Evolutionary conservation across 352 stramenopile genomes (phyloP).

Genomic region (Blastocystis sp.): DNA sequence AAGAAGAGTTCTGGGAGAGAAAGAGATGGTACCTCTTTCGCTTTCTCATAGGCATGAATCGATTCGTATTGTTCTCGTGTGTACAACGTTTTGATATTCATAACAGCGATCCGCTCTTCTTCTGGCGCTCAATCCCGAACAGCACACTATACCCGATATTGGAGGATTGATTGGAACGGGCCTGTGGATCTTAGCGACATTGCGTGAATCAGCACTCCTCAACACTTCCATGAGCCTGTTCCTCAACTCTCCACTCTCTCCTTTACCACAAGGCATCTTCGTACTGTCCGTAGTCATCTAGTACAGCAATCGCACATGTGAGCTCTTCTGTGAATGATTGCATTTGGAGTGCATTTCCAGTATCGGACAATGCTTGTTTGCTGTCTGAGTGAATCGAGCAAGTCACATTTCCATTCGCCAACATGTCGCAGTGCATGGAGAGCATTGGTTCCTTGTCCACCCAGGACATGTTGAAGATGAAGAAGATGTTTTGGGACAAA

Average conservation of each 20-base stretch:
- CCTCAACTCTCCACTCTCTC: neutral
- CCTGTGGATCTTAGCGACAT: neutral
- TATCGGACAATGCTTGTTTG: neutral
- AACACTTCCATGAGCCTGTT: slow-evolving; percentile 46
- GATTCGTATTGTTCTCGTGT: neutral
- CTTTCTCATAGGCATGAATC: neutral
- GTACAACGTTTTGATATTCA: neutral
- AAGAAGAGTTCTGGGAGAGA: neutral
- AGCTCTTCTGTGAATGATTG: slow-evolving; percentile 42
- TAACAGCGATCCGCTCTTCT: neutral
- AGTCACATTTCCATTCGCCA: slow-evolving; percentile 6
- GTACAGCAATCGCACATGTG: neutral
- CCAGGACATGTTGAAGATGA: neutral
- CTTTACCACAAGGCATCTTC: slow-evolving; percentile 43
- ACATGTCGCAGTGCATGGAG: slow-evolving; percentile 45
- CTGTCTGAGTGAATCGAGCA: neutral
- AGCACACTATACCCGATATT: neutral
- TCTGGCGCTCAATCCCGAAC: neutral
- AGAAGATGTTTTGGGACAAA: slow-evolving; percentile 52
- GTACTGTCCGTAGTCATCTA: slow-evolving; percentile 27
- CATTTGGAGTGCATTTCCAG: neutral
- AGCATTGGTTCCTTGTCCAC: slow-evolving; percentile 15
- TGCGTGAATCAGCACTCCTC: neutral
- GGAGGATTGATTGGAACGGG: neutral
- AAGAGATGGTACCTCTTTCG: neutral